Conservation (phyloP, 768 basidiomycete species). For the Scleroderma citrinum region DNA sequence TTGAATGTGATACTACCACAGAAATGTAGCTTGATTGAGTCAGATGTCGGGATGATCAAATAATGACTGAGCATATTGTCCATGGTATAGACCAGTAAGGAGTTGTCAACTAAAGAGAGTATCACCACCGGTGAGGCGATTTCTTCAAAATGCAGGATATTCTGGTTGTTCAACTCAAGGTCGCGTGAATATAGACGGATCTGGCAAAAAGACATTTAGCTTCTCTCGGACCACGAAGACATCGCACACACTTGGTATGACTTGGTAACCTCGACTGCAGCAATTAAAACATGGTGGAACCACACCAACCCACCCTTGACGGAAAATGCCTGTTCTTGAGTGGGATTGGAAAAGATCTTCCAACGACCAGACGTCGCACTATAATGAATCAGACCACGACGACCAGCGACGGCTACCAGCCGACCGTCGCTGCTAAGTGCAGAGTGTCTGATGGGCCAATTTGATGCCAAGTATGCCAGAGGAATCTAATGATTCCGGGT, state of each 20-base stretch:
- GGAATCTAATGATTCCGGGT: conserved; percentile 59
- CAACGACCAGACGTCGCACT: conserved; percentile 92
- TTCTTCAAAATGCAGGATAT: conserved; percentile 75
- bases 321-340: conserved; percentile 80
- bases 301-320: conserved; percentile 91
- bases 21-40: conserved; percentile 77
- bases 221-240: not conserved
- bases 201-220: conserved; percentile 36
- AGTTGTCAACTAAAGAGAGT: conserved; percentile 90
- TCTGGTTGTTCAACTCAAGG: conserved; percentile 75
- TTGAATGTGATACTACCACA: conserved; percentile 95
- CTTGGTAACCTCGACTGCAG: conserved; percentile 77
- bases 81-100: conserved; percentile 86
- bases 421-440: conserved; percentile 87
- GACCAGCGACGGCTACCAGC: conserved; percentile 87
- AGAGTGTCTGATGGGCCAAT: conserved; percentile 94
- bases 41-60: conserved; percentile 77
- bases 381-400: conserved; percentile 88
- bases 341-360: conserved; percentile 79
- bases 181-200: conserved; percentile 93
- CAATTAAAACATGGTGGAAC: conserved; percentile 95
- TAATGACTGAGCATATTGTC: conserved; percentile 95
- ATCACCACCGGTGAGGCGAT: conserved; percentile 76
- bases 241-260: conserved; percentile 58
- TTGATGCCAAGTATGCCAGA: conserved; percentile 76